Evolutionary conservation across 257 asterid species (phyloP), one percentile per base, ranked within the genome.

Genomic region (Ilex aquifolium): DNA sequence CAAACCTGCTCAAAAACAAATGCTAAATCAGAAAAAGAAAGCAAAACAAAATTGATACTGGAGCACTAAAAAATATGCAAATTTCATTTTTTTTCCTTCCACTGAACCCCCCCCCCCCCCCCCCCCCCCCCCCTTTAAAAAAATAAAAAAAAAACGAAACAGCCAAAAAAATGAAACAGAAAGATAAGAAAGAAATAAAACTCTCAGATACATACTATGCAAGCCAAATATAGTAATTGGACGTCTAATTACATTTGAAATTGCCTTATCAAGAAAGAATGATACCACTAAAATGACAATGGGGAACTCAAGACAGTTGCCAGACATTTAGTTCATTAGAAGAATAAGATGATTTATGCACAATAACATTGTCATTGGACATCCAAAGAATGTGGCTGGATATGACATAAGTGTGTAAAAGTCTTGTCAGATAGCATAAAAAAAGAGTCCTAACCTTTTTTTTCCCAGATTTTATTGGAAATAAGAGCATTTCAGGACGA

Each of bases 1-100:
- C 98, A 44, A 59, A 91, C 82, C 98, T 91, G 91, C 64, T 62
- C 13, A 76, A 29, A 42, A 66, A 53, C n/a, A 17, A n/a, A 10
- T 6, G 27, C 57, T 14, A 2, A 53, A 53, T 14, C 15, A 21
- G 11, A 53, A 29, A 21, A 7, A 53, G 3, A 12, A 49, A 6
- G 17, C 29, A 53, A 53, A 15, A 53, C n/a, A 17, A 6, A 53
- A 7, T 10, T 2, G 15, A 14, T 3, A 14, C 57, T 2, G 8
- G 15, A 7, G 8, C 11, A 7, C 8, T 53, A 21, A 3, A 10
- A 11, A 10, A 10, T 2, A 10, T 46, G n/a, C n/a, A 10, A 46
- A 46, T 10, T 10, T 46, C 15, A 46, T 4, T 13, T 8, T 8
- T 2, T 46, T 10, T 46, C 51, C 51, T 46, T 46, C 13, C 3